These are phyloP conservation scores for Myriosclerotinia scirpicola DNA, from an alignment of 2,329 filamentous ascomycete genomes.

Conservation along the genomic window DNA sequence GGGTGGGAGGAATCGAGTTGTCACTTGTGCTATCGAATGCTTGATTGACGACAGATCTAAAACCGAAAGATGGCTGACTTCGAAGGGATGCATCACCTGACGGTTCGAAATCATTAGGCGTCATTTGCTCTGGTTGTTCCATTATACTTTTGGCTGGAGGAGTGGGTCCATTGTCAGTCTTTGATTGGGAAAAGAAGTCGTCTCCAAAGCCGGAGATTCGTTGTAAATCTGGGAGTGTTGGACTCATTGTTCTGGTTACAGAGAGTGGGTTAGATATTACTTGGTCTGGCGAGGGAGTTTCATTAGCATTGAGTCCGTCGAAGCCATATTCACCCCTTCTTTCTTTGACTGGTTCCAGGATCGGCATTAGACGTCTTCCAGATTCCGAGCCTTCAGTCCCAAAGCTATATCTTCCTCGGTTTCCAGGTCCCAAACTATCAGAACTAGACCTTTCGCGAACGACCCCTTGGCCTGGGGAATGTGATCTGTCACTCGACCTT, in stretches of 20 bases:
- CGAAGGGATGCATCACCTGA: conserved; percentile 42
- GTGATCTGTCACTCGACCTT: conserved; percentile 34
- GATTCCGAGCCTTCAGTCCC: conserved; percentile 39
- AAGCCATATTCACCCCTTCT: conserved; percentile 59
- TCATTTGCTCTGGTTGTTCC: conserved; percentile 1
- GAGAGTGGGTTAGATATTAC: conserved; percentile 22
- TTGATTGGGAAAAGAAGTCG: conserved; percentile 52
- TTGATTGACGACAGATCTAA: conserved; percentile 60
- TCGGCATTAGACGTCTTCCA: conserved; percentile 44
- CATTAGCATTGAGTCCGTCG: conserved; percentile 43
- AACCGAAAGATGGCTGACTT: conserved; percentile 55
- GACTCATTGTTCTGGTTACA: conserved; percentile 49
- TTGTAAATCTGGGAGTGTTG: conserved; percentile 56
- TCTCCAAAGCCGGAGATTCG: conserved; percentile 61
- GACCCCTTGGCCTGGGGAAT: conserved; percentile 32
- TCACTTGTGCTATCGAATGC: conserved; percentile 62
- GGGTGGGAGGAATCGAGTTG: conserved; percentile 51
- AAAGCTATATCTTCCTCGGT: conserved; percentile 29
- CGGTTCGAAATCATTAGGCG: background rate
- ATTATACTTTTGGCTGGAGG: conserved; percentile 11
- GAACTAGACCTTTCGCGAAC: conserved; percentile 33
- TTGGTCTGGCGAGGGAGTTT: conserved; percentile 23
- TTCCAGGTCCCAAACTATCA: conserved; percentile 30
- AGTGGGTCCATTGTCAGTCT: conserved; percentile 23
- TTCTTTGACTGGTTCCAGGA: conserved; percentile 56